Base-by-base conservation (phyloP, 352 stramenopile genomes). In the Thalassiosira gravida region DNA sequence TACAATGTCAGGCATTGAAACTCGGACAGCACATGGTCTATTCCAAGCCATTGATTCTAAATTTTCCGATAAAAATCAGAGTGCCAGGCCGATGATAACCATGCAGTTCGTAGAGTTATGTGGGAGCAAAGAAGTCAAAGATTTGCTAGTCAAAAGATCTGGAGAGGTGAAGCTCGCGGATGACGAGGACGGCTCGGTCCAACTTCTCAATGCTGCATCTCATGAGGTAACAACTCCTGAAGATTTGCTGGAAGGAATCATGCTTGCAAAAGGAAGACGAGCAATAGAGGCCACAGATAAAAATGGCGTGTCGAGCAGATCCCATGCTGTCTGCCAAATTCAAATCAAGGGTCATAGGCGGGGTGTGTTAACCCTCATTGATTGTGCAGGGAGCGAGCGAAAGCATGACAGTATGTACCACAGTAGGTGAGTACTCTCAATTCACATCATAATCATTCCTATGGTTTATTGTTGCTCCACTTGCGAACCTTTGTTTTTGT, bases 1-100 rank as follows among this genome's bases (percentile, higher is more conserved):
- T 68, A 96, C 94, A 0, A 97, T 97, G 92, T 89, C 90, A 52
- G 91, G 91, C 0, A 86, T 97, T 50, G 76, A 92, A 66, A 55
- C 71, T 30, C 67, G 83, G 29, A 53, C 66, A 9, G 57, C 67
- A 27, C 49, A 55, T 30, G 68, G 46, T 22, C 16, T 90, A 16
- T 82, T 86, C 67, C 35, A 80, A 57, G 50, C 39, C 16, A 49
- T 80, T 59, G 59, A 53, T 49, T 71, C 35, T 6, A 50, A 47
- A 47, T 55, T 32, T 58, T 20, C 16, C 53, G 42, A 53, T 20
- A 68, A 68, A 47, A 29, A 29, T 24, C 27, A 32, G 29, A 25
- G 11, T 6, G 67, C 55, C 35, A 67, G 49, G 53, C 30, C 37
- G 42, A 47, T 24, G 24, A 25, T 85, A 30, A 76, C 74, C 32